Evolutionary conservation across 805 yeast genomes (phyloP), one percentile per base, ranked within the genome.

Genomic region (Nakazawaea ernobii): DNA sequence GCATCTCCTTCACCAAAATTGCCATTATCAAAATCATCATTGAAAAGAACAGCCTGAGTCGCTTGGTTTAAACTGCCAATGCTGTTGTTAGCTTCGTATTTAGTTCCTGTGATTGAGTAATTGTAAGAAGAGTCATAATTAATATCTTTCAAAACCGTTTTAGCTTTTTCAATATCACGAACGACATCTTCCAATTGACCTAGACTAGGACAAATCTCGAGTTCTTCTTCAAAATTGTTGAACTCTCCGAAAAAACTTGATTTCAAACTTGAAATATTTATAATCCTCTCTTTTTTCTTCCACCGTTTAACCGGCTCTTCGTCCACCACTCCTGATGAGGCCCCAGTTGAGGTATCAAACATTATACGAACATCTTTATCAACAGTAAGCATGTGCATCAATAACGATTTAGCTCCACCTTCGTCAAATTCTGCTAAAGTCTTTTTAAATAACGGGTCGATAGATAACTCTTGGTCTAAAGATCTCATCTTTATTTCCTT

Each of bases 381-480:
- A 13, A 80, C 68, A 51, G 71, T 70, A 39, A 85, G 69, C 0
- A 86, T 77, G 52, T 85, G 85, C 52, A 83, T 59, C 38, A 85
- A 62, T 43, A 86, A 66, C 50, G 86, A 78, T 57, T 82, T 85
- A 7, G 92, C 83, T 2, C 94, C 92, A 35, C 91, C 91, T 65
- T 85, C 92, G 60, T 86, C 94, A 55, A 85, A 85, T 45, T 84
- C 91, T 0, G 89, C 80, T 43, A 85, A 66, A 0, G 88, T 84
- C 57, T 82, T 83, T 54, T 82, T 84, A 62, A 86, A 86, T 28
- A 86, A 67, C 0, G 92, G 92, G 62, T 86, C 92, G 33, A 84
- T 80, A 32, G 74, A 74, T 20, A 82, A 62, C 55, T 82, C 89
- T 58, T 78, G 79, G 43, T 83, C 89, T 42, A 82, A 62, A 49